Evolutionary conservation across 768 basidiomycete genomes (phyloP).

Genomic region (Lactarius pseudohatsudake): DNA sequence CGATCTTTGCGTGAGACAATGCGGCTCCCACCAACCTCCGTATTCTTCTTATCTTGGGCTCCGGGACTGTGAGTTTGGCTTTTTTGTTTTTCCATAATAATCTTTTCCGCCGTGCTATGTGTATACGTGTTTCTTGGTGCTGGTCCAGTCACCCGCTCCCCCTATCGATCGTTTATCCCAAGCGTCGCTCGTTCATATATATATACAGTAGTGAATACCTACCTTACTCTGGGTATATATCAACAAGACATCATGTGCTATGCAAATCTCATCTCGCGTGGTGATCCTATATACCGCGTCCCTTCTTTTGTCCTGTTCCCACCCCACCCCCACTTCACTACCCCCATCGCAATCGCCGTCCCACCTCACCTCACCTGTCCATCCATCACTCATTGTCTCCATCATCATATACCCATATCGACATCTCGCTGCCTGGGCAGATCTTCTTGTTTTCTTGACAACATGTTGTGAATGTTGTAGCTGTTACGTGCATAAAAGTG

Average conservation of each 20-base stretch:
- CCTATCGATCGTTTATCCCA: conserved; percentile 5
- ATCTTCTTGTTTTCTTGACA: conserved; percentile 6
- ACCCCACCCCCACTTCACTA: conserved; percentile 1
- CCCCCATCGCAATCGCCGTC: conserved; percentile 4
- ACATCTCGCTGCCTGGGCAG: conserved; percentile 12
- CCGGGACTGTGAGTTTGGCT: conserved; percentile 10
- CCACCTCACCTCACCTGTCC: not conserved
- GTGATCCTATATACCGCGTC: not conserved
- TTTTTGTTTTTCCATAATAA: not conserved
- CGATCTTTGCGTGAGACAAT: conserved; percentile 50
- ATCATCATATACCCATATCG: not conserved
- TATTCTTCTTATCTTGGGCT: conserved; percentile 5
- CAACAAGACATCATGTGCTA: conserved; percentile 1
- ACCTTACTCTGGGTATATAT: not conserved
- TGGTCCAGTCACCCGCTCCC: not conserved
- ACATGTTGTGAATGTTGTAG: conserved; percentile 24
- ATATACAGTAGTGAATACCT: conserved; percentile 9
- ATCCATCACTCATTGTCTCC: not conserved
- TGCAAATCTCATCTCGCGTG: not conserved
- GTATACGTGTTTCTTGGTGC: conserved; percentile 8
- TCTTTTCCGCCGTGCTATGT: conserved; percentile 3
- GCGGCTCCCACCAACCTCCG: not conserved
- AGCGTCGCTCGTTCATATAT: conserved; percentile 9
- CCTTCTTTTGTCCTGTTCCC: not conserved
- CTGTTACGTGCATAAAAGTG: not conserved